Percentiles rank a stretch among this genome's conserved stretches.
Conservation (phyloP, 2,329 filamentous ascomycete species). For the Diaporthe sp. region DNA sequence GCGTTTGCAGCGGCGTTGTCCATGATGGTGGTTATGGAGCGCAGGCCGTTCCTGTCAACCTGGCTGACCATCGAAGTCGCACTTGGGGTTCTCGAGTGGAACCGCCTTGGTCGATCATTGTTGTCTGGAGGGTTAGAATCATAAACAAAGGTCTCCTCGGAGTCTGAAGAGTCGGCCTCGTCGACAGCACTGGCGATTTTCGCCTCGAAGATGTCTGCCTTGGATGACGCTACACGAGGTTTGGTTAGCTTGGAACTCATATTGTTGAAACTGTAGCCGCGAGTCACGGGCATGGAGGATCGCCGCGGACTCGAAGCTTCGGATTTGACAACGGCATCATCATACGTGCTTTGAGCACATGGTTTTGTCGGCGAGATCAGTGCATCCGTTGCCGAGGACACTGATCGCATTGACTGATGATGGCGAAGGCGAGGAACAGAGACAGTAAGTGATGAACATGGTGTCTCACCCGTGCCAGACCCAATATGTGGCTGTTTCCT, state of each 20-base stretch:
- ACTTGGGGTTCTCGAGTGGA: constrained; percentile 95
- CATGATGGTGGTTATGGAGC: constrained; percentile 76
- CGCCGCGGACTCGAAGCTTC: constrained; percentile 43
- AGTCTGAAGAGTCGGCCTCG: constrained; percentile 95
- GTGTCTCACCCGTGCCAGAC: constrained; percentile 78
- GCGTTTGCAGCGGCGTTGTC: constrained; percentile 67
- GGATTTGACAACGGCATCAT: constrained; percentile 40
- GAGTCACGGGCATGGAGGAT: constrained; percentile 42
- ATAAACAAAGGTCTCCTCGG: constrained; percentile 98
- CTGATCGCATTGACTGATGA: constrained; percentile 55
- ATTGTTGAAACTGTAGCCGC: constrained; percentile 49
- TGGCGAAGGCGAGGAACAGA: constrained; percentile 53
- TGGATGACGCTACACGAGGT: constrained; percentile 79
- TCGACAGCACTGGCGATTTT: constrained; percentile 97
- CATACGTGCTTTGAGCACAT: constrained; percentile 50
- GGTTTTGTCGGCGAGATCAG: constrained; percentile 52
- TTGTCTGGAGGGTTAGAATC: constrained; percentile 91
- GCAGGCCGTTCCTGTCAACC: constrained; percentile 69
- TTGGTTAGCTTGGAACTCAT: constrained; percentile 61
- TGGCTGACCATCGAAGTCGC: constrained; percentile 86
- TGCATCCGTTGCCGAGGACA: constrained; percentile 48
- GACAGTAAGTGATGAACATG: constrained; percentile 41
- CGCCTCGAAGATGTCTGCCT: constrained; percentile 97
- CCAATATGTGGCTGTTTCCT: constrained; percentile 81
- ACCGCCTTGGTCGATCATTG: constrained; percentile 75